Evolutionary conservation across 495 filamentous ascomycete species (phyloP), one percentile per base, ranked within the genome.

Genomic region (Durotheca rogersii): DNA sequence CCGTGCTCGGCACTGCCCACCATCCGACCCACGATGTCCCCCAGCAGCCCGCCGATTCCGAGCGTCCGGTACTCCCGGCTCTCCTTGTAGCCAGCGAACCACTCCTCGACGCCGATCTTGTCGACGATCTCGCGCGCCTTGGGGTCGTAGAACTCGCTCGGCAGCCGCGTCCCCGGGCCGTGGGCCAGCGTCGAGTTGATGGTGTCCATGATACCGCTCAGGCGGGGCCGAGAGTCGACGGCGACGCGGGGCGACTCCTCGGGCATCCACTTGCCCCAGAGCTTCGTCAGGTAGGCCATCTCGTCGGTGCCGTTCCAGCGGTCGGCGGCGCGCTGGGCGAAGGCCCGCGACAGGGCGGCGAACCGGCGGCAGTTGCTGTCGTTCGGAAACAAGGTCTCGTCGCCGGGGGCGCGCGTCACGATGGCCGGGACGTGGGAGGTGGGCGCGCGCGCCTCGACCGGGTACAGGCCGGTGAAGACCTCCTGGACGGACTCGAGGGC

Each of bases 381-480:
- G 63, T 97, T 98, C 0, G 93, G 93, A 65, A 86, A 96, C 0
- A 98, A 72, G 0, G 92, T 96, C 71, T 98, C 93, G 44, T 96
- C 91, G 0, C 78, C 76, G 0, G 83, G 78, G 4, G 82, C 76
- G 7, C 90, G 75, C 0, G 79, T 84, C 7, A 95, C 68, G 59
- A 95, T 89, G 7, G 87, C 87, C 0, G 88, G 85, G 0, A 83
- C 72, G 1, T 82, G 82, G 60, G 91, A 84, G 19, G 52, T 58
- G 1, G 79, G 71, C 2, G 67, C 60, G 33, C 87, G 79, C 4
- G 85, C 73, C n/a, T 72, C 73, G 0, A 82, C 60, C 0, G 93
- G 93, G 67, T 97, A 98, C 67, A 98, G 79, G 11, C 92, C 93
- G 60, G 76, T 81, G 65, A 96, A 95, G 14, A 88, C 79, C 67